Evolutionary conservation across 2,329 filamentous ascomycete genomes (phyloP).

Genomic region (Pezicula carpinea): DNA sequence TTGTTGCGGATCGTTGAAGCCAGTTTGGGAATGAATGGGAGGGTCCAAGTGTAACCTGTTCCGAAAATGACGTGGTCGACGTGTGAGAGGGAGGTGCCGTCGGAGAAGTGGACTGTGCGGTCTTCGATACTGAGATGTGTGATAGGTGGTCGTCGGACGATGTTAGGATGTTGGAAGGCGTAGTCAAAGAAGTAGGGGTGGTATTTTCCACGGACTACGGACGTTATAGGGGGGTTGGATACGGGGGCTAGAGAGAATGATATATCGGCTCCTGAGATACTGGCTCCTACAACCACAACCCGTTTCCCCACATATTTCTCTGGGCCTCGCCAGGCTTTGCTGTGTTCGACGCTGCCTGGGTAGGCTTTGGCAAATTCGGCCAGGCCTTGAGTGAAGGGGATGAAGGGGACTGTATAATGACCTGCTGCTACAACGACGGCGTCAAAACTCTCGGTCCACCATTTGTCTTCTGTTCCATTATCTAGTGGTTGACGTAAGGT

Average conservation of each 20-base stretch:
- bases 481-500: conserved; percentile 41
- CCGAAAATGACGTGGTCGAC: conserved; percentile 63
- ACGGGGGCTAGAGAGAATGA: conserved; percentile 45
- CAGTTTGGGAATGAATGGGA: conserved; percentile 54
- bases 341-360: conserved; percentile 55
- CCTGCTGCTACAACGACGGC: conserved; percentile 63
- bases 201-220: conserved; percentile 48
- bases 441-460: conserved; percentile 62
- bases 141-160: conserved; percentile 43
- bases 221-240: conserved; percentile 43
- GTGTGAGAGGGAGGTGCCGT: conserved; percentile 45
- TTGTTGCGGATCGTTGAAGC: conserved; percentile 43
- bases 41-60: conserved; percentile 61
- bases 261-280: conserved; percentile 61
- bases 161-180: conserved; percentile 56
- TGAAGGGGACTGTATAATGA: conserved; percentile 60
- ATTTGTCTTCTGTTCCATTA: conserved; percentile 42
- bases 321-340: conserved; percentile 67
- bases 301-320: conserved; percentile 50
- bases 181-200: conserved; percentile 51
- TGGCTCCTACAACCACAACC: conserved; percentile 57
- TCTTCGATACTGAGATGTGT: conserved; percentile 32
- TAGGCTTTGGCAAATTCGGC: conserved; percentile 50
- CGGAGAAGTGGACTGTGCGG: conserved; percentile 49
- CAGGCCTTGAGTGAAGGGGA: conserved; percentile 58